Evolutionary conservation across 2,329 filamentous ascomycete genomes (phyloP).

Genomic region (Pseudocercospora pini-densiflorae): DNA sequence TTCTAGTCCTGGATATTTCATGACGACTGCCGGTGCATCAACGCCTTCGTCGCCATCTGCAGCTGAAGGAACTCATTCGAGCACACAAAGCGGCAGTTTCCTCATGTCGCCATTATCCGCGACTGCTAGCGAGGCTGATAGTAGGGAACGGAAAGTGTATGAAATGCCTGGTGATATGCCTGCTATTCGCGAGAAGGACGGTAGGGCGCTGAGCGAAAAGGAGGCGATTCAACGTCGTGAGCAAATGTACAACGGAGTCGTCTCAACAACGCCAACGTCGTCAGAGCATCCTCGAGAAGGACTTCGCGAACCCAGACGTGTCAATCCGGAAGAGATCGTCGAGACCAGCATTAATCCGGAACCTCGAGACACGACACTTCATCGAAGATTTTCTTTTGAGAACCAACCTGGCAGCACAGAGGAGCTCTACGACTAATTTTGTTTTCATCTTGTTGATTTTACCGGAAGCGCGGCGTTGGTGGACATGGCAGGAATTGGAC

Average conservation of each 20-base stretch:
- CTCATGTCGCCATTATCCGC: conserved; percentile 31
- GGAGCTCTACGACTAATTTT: conserved; percentile 17
- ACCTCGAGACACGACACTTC: conserved; percentile 20
- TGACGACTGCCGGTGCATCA: conserved; percentile 18
- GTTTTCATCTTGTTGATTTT: not conserved
- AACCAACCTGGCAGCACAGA: conserved; percentile 15
- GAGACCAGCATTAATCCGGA: conserved; percentile 15
- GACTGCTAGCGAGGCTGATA: conserved; percentile 35
- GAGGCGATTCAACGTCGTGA: conserved; percentile 53
- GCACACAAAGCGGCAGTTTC: conserved; percentile 25
- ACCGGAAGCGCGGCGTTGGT: not conserved
- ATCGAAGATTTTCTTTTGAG: conserved; percentile 34
- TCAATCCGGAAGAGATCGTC: conserved; percentile 35
- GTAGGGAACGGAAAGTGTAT: conserved; percentile 40
- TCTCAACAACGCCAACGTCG: conserved; percentile 30
- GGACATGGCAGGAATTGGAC: not conserved
- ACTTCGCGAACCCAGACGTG: conserved; percentile 24
- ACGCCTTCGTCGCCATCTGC: conserved; percentile 25
- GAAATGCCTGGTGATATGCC: conserved; percentile 63
- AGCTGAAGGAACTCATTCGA: conserved; percentile 36
- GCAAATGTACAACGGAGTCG: conserved; percentile 51
- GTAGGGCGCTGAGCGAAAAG: conserved; percentile 53
- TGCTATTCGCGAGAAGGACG: conserved; percentile 55
- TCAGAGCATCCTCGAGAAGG: conserved; percentile 16
- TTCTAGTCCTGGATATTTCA: conserved; percentile 25